These are phyloP conservation scores for Coprinopsis strossmayeri DNA, from an alignment of 768 basidiomycete genomes.

Conservation along the genomic window DNA sequence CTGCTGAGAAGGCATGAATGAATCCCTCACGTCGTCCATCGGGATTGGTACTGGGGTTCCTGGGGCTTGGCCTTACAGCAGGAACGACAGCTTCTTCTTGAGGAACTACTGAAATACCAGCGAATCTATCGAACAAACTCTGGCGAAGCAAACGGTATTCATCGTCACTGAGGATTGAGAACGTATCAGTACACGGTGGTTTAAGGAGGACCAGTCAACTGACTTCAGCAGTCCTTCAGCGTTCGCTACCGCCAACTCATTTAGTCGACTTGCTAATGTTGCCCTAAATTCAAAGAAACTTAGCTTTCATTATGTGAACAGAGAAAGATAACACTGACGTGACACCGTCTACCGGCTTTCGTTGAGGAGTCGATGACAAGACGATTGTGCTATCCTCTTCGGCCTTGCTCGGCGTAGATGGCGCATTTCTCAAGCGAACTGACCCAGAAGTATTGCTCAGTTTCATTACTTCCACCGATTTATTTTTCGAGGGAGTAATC, in stretches of 20 bases:
- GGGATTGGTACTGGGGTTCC: constrained; percentile 14
- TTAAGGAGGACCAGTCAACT: constrained; percentile 15
- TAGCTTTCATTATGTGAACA: too few species aligned
- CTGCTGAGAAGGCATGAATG: constrained; percentile 5
- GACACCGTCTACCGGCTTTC: constrained; percentile 21
- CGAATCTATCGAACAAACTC: constrained; percentile 76
- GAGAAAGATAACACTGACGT: constrained; percentile 39
- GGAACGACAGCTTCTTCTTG: constrained; percentile 60
- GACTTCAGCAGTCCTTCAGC: constrained; percentile 74
- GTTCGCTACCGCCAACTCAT: constrained; percentile 76
- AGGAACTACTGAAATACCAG: constrained; percentile 50
- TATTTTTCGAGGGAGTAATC: constrained; percentile 16
- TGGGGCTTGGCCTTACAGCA: constrained; percentile 28
- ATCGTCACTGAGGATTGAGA: constrained; percentile 54
- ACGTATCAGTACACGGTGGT: constrained; percentile 2
- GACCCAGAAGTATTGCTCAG: neutral
- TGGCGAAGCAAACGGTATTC: constrained; percentile 82
- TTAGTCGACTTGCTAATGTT: constrained; percentile 73
- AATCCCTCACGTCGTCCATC: constrained; percentile 28
- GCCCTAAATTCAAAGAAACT: constrained; percentile 42
- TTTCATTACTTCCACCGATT: neutral
- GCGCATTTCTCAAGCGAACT: neutral
- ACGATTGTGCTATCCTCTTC: constrained; percentile 2
- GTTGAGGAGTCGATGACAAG: constrained; percentile 4
- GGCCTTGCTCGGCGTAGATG: neutral